phyloP scores from a whole-genome alignment of 2,329 filamentous ascomycete species.

The Davidsoniella neocaledoniae region DNA sequence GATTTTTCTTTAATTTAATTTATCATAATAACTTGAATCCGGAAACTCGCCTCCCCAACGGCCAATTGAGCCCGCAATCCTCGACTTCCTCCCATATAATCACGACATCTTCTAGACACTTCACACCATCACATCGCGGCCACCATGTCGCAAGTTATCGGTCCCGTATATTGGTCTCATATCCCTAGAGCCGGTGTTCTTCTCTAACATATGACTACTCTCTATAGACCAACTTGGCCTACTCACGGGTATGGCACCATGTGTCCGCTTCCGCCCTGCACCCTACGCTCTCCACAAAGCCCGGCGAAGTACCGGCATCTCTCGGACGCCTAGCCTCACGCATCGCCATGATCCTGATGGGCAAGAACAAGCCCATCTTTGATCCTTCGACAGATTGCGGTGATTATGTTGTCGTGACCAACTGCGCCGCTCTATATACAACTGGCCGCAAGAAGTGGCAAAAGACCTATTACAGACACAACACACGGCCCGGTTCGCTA shows the following conservation, averaged over 20 bases:
- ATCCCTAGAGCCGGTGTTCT: no score
- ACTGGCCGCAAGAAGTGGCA: slow-evolving; percentile 87
- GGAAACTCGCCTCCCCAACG: neutral
- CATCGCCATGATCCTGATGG: slow-evolving; percentile 81
- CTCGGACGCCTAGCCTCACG: slow-evolving; percentile 77
- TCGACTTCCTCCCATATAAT: slow-evolving; percentile 3
- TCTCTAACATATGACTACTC: slow-evolving; percentile 6
- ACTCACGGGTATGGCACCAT: slow-evolving; percentile 89
- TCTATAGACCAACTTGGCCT: slow-evolving; percentile 76
- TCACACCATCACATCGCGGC: neutral
- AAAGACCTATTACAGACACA: slow-evolving; percentile 94
- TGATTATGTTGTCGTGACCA: slow-evolving; percentile 91
- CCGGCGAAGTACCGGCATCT: slow-evolving; percentile 49
- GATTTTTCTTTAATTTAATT: neutral
- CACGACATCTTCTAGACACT: slow-evolving; percentile 14
- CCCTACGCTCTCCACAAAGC: slow-evolving; percentile 40
- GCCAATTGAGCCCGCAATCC: neutral
- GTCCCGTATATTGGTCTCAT: slow-evolving; percentile 40
- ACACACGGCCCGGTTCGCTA: slow-evolving; percentile 72
- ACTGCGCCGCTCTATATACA: slow-evolving; percentile 70
- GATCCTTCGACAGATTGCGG: slow-evolving; percentile 97
- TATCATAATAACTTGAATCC: neutral
- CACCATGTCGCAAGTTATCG: slow-evolving; percentile 63
- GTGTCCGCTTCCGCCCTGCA: slow-evolving; percentile 54
- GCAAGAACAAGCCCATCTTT: slow-evolving; percentile 97